Conservation (phyloP, 768 basidiomycete genomes). For the Pleurotus djamor region DNA sequence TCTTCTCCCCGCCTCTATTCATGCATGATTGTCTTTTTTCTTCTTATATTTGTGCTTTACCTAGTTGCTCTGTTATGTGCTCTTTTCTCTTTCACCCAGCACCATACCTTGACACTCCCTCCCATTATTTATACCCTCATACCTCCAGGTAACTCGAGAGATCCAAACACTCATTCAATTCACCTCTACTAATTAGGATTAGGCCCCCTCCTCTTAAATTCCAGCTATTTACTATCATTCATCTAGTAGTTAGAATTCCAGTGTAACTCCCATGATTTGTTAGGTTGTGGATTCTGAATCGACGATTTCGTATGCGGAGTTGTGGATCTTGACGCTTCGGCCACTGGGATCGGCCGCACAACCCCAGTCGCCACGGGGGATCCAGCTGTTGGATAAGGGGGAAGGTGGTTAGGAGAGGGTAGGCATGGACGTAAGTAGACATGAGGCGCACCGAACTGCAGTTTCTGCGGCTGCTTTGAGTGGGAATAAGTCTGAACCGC, state of each 20-base stretch:
- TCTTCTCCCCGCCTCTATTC: not conserved
- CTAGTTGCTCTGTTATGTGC: not conserved
- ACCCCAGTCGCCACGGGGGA: constrained; percentile 96
- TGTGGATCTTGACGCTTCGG: constrained; percentile 93
- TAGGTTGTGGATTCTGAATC: constrained; percentile 13
- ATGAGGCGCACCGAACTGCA: constrained; percentile 72
- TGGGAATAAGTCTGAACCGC: constrained; percentile 71
- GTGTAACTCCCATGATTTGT: not conserved
- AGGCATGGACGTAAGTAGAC: constrained; percentile 10
- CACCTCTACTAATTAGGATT: not conserved
- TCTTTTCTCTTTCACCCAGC: not conserved
- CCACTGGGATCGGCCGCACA: constrained; percentile 94
- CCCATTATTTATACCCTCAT: constrained; percentile 5
- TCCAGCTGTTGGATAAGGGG: constrained; percentile 57
- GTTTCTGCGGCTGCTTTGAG: constrained; percentile 83
- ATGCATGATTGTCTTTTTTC: not conserved
- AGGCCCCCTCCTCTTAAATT: not conserved
- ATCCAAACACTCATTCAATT: constrained; percentile 5
- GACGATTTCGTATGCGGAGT: constrained; percentile 70
- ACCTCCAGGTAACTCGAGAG: constrained; percentile 7
- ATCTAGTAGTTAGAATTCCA: constrained; percentile 4
- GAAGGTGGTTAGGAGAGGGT: not conserved
- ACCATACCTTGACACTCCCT: constrained; percentile 6
- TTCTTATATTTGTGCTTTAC: not conserved
- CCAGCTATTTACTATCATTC: constrained; percentile 21